Evolutionary conservation across 148 eudicot genomes (phyloP).

Genomic region (Agrostemma githago): DNA sequence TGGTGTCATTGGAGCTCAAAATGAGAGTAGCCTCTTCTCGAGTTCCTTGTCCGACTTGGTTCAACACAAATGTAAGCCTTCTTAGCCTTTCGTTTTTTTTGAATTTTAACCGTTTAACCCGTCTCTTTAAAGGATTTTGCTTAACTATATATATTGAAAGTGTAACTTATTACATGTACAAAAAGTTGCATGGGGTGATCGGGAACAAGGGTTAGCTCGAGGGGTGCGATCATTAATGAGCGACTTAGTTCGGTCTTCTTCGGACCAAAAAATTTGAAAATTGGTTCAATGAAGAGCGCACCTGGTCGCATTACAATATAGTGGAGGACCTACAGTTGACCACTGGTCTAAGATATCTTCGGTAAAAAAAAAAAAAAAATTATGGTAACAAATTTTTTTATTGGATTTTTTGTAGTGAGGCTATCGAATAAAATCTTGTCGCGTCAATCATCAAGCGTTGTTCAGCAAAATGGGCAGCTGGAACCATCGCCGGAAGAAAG

Average conservation of each 20-base stretch:
- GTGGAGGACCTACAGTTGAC: too few species aligned
- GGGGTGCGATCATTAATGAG: too few species aligned
- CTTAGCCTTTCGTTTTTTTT: neutral
- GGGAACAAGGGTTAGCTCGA: too few species aligned
- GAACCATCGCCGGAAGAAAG: conserved; percentile 41
- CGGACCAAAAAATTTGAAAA: too few species aligned
- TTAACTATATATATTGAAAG: too few species aligned
- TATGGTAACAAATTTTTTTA: neutral
- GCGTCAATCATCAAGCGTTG: conserved; percentile 28
- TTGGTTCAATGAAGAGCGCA: too few species aligned
- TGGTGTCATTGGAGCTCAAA: conserved; percentile 33
- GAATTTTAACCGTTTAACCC: too few species aligned
- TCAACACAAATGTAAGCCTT: conserved; percentile 37
- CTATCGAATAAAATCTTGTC: conserved; percentile 32
- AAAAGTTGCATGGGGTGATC: neutral
- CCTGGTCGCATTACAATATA: too few species aligned
- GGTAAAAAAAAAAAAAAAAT: neutral
- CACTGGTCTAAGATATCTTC: too few species aligned
- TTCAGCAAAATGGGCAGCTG: conserved; percentile 25
- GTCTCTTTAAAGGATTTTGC: neutral
- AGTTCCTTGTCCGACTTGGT: conserved; percentile 39
- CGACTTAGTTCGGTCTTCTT: too few species aligned
- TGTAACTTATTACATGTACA: neutral
- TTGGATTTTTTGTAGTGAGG: conserved; percentile 40
- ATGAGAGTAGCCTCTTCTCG: conserved; percentile 44